Percentiles rank a stretch among this genome's conserved stretches.
phyloP scores from a whole-genome alignment of 2,329 filamentous ascomycete species.

The Aspergillus persii region DNA sequence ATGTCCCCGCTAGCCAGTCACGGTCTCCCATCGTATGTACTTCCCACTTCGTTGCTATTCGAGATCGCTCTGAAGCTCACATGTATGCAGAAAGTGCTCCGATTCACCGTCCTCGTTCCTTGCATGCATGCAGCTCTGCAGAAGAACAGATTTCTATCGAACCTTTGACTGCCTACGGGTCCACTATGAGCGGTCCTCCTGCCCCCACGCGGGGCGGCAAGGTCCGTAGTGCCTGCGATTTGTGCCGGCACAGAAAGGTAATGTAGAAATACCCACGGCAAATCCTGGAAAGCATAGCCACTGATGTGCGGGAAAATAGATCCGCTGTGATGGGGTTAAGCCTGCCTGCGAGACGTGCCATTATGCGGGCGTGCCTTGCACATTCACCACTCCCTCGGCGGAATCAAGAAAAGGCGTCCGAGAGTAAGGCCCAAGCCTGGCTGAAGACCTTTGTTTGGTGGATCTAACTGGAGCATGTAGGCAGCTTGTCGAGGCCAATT shows the following conservation, averaged over 20 bases:
- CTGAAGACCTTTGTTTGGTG: neutral
- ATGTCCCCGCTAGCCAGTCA: neutral
- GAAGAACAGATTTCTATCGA: neutral
- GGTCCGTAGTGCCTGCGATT: slow-evolving; percentile 20
- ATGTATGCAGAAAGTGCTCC: neutral
- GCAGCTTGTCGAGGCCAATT: slow-evolving; percentile 19
- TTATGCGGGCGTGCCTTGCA: slow-evolving; percentile 20
- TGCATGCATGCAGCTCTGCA: neutral
- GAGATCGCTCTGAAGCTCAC: neutral
- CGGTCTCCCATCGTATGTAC: neutral
- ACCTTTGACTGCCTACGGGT: neutral
- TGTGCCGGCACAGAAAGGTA: slow-evolving; percentile 26
- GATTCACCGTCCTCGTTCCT: neutral
- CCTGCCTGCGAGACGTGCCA: slow-evolving; percentile 28
- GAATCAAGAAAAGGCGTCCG: slow-evolving; percentile 19
- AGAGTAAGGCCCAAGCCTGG: slow-evolving; percentile 16
- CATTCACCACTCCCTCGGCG: slow-evolving; percentile 15
- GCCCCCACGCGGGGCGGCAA: slow-evolving; percentile 4
- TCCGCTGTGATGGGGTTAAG: slow-evolving; percentile 25
- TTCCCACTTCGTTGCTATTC: neutral
- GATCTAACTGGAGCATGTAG: neutral
- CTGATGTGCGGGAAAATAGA: slow-evolving; percentile 10
- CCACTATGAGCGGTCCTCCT: neutral
- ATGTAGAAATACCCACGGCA: neutral
- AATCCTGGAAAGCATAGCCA: neutral